phyloP scores from a whole-genome alignment of 306 rosid species.

The Morella rubra region DNA sequence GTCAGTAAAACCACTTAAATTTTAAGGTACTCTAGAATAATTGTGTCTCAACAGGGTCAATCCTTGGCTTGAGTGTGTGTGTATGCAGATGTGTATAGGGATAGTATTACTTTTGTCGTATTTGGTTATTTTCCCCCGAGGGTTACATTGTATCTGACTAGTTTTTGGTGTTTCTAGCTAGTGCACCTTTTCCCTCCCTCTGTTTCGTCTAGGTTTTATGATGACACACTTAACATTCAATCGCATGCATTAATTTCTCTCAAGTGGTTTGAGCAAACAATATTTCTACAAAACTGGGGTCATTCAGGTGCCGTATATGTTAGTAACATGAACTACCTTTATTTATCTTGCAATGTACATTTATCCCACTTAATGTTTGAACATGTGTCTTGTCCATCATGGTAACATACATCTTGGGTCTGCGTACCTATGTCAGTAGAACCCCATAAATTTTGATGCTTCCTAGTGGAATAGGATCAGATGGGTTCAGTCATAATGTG shows the following conservation, averaged over 20 bases:
- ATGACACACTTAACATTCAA: not conserved
- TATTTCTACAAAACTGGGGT: not conserved
- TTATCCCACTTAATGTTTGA: not conserved
- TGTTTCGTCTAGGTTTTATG: not conserved
- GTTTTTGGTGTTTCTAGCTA: too few species aligned
- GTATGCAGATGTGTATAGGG: too few species aligned
- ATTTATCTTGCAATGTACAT: not conserved
- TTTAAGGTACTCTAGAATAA: not conserved
- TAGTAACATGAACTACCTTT: not conserved
- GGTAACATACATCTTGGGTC: not conserved
- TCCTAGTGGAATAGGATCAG: too few species aligned
- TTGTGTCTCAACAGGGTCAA: too few species aligned
- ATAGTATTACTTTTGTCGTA: too few species aligned
- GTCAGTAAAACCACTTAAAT: not conserved
- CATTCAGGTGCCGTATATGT: not conserved
- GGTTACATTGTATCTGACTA: too few species aligned
- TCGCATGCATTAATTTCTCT: not conserved
- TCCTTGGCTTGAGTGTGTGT: too few species aligned
- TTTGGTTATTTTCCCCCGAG: too few species aligned
- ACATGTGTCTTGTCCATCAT: not conserved
- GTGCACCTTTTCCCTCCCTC: too few species aligned
- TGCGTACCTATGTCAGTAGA: not conserved
- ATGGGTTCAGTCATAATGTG: not conserved
- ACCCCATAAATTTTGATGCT: too few species aligned
- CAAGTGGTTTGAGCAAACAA: not conserved